A percentile compares a stretch with the other conserved stretches of the same genome.
These are phyloP conservation scores for Colletotrichum cereale DNA, from an alignment of 2,329 filamentous ascomycete genomes.

Conservation along the genomic window DNA sequence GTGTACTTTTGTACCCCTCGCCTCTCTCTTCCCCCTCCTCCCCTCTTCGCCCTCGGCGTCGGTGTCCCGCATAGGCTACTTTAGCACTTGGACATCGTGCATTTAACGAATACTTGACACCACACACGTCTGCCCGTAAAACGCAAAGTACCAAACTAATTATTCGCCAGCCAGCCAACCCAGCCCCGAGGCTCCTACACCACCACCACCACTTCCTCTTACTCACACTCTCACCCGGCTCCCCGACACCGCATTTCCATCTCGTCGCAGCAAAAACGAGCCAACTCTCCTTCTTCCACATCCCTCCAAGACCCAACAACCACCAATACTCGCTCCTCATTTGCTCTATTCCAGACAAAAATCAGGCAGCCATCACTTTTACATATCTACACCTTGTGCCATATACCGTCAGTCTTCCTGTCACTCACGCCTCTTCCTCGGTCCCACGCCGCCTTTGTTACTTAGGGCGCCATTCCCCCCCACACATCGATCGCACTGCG, in stretches of 20 bases:
- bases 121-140: constrained; percentile 18
- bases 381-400: constrained; percentile 14
- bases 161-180: constrained; percentile 37
- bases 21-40: constrained; percentile 6
- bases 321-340: constrained; percentile 9
- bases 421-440: background rate
- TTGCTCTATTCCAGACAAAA: background rate
- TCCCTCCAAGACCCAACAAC: constrained; percentile 7
- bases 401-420: constrained; percentile 2
- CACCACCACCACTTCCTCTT: constrained; percentile 13
- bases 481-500: constrained; percentile 12
- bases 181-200: constrained; percentile 32
- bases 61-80: constrained; percentile 35
- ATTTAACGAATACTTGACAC: constrained; percentile 10
- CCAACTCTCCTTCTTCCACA: constrained; percentile 17
- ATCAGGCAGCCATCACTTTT: constrained; percentile 17
- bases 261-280: constrained; percentile 21
- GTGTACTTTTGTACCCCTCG: constrained; percentile 25
- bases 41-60: constrained; percentile 20
- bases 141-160: constrained; percentile 34
- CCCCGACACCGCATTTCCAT: constrained; percentile 37
- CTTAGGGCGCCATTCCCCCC: constrained; percentile 16
- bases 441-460: constrained; percentile 12
- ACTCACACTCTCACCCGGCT: constrained; percentile 27
- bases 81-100: constrained; percentile 18